phyloP scores from a whole-genome alignment of 2,329 filamentous ascomycete species.

The Ophiostoma australiae region DNA sequence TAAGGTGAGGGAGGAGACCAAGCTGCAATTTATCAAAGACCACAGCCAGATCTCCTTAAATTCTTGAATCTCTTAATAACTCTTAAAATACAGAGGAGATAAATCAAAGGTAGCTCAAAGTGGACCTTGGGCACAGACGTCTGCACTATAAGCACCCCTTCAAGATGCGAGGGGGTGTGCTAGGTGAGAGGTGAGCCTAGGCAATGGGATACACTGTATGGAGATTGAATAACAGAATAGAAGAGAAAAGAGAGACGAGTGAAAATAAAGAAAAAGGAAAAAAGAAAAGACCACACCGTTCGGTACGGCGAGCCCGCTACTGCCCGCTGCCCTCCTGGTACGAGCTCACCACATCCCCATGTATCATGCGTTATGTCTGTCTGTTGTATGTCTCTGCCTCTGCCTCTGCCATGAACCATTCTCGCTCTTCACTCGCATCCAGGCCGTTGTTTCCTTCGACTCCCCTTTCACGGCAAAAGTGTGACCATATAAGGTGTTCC shows the following conservation, averaged over 20 bases:
- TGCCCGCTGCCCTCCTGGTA: constrained; percentile 21
- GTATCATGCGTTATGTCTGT: constrained; percentile 15
- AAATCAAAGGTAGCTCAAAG: constrained; percentile 17
- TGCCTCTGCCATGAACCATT: not conserved
- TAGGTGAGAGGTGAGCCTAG: not conserved
- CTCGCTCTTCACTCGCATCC: not conserved
- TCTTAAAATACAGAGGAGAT: not conserved
- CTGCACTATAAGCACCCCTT: constrained; percentile 4
- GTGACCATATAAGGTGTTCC: constrained; percentile 22
- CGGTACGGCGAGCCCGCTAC: constrained; percentile 17
- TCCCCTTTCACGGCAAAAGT: not conserved
- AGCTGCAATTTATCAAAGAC: not conserved
- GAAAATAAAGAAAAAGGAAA: not conserved
- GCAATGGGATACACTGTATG: not conserved
- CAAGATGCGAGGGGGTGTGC: constrained; percentile 9
- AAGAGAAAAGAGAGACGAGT: not conserved
- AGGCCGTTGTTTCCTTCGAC: not conserved
- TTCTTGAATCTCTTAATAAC: too few species aligned
- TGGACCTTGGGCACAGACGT: constrained; percentile 21
- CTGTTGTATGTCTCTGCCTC: not conserved
- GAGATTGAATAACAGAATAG: not conserved
- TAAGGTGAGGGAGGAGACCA: not conserved
- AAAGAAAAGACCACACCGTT: not conserved
- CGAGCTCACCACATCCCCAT: constrained; percentile 17
- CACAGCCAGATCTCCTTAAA: too few species aligned